Evolutionary conservation across 495 filamentous ascomycete species (phyloP), one percentile per base, ranked within the genome.

Genomic region (Evernia prunastri): DNA sequence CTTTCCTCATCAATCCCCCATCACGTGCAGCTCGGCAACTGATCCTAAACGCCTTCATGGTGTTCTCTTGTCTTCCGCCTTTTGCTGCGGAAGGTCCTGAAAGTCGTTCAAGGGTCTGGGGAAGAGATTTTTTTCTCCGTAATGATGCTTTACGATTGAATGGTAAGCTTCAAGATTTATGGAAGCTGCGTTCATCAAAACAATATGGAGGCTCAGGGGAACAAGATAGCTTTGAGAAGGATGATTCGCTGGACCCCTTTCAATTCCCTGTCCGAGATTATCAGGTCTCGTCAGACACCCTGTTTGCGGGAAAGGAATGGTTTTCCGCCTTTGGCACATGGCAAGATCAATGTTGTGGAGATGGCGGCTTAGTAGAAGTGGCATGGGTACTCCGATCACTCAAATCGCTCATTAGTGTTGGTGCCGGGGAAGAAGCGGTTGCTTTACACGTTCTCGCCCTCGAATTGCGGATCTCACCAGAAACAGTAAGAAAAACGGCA

Each of bases 401-500:
- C 13, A 81, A 81, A 58, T 73, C 80, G 27, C 71, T 96, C 2
- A 80, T 84, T 0, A 68, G 74, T 33, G 63, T 62, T 15, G 65
- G 67, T 11, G 60, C 76, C 4, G 63, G 70, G 29, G 70, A 83
- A 51, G 81, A 87, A 51, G 70, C 76, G 43, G 64, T 96, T 25
- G 86, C 85, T 0, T 86, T 91, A 61, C 92, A 90, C 66, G 78
- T 84, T 61, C 76, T 97, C 13, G 86, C 88, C 2, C 81, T 92
- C 64, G 84, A 87, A 61, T 86, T 83, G 66, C 73, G 75, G 1
- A 85, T 84, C 63, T 79, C 84, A 59, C 75, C 78, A 36, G 65
- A 65, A 33, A 70, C 77, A n/a, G 84, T 83, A 49, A 87, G 81
- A 64, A 92, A 90, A 68, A 81, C 80, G 17, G 89, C 89, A 13